phyloP scores from a whole-genome alignment of 106 monocot species.

The Apostasia ramifera region DNA sequence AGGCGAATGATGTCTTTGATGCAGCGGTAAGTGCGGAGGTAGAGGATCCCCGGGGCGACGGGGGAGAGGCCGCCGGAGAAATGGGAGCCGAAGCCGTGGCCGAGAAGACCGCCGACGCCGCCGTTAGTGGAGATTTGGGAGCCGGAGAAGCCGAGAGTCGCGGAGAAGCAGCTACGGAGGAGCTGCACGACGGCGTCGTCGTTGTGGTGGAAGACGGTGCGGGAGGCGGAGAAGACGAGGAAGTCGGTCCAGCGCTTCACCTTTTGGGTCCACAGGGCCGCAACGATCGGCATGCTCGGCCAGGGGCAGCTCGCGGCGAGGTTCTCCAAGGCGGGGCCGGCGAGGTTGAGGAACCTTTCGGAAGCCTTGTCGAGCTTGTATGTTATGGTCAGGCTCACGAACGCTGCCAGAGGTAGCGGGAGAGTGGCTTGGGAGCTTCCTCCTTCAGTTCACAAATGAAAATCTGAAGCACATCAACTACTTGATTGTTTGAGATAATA shows the following conservation, averaged over 20 bases:
- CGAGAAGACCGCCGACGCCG: slow-evolving; percentile 81
- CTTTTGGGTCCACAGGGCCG: slow-evolving; percentile 93
- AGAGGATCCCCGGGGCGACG: slow-evolving; percentile 87
- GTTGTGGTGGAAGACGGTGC: slow-evolving; percentile 86
- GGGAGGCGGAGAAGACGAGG: slow-evolving; percentile 89
- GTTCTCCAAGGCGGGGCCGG: slow-evolving; percentile 85
- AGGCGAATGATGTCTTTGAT: slow-evolving; percentile 55
- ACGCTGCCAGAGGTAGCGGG: slow-evolving; percentile 89
- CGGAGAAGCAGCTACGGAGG: slow-evolving; percentile 76
- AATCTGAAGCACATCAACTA: no score
- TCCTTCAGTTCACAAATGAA: slow-evolving; percentile 17
- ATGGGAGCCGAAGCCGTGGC: slow-evolving; percentile 87
- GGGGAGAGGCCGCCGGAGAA: slow-evolving; percentile 72
- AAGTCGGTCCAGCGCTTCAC: slow-evolving; percentile 92
- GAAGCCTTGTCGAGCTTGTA: slow-evolving; percentile 93
- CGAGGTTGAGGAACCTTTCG: slow-evolving; percentile 80
- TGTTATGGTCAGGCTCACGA: slow-evolving; percentile 96
- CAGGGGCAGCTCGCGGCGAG: slow-evolving; percentile 93
- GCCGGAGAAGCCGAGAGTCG: slow-evolving; percentile 44
- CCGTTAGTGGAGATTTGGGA: slow-evolving; percentile 25
- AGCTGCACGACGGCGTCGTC: slow-evolving; percentile 72
- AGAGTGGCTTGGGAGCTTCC: slow-evolving; percentile 61
- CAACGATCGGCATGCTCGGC: slow-evolving; percentile 98
- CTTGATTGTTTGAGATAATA: no score
- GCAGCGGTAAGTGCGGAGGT: slow-evolving; percentile 58